Base-by-base conservation (phyloP, 1,284 basidiomycete species). In the Anthracocystis setariae region DNA sequence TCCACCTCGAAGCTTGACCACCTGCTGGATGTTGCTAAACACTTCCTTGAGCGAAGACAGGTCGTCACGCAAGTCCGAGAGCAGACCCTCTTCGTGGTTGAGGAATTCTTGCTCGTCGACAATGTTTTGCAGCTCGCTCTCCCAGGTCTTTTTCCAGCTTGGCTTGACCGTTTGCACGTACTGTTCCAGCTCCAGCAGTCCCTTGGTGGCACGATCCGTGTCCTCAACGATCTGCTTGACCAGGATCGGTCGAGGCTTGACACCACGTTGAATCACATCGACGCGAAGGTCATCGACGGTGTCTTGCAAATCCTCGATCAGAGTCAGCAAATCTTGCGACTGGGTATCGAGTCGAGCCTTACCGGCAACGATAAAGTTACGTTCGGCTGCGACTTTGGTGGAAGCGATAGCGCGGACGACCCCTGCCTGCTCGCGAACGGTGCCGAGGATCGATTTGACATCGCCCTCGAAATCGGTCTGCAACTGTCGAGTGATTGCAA, bases 71-170 rank as follows among this genome's bases (percentile, higher is more conserved):
- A 82, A 54, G 47, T 82, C 81, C 21, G 64, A 66, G 5, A 82
- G 50, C 17, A 82, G 46, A 3, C 80, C 76, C 37, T 82, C 80
- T 59, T 82, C 79, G 64, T 82, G 78, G 55, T 82, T 90, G 53
- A 98, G 86, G 85, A 96, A 91, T 76, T 94, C 92, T 83, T 98
- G 95, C 84, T 98, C 95, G 83, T 97, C 94, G 44, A 98, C 92
- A 63, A 98, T 94, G 74, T 93, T 92, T 85, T 93, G 91, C 82
- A 98, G 84, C 85, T 98, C 95, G 78, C 92, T 89, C 77, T 92
- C 92, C 95, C 95, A 98, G 23, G 94, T 97, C 87, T 95, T 93
- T 86, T 95, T 93, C 95, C 95, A 98, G 87, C 92, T 92, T 47
- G 95, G 94, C 80, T 92, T 94, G 77, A 96, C 89, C 3, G 91